A percentile compares a stretch with the other conserved stretches of the same genome.
phyloP scores from a whole-genome alignment of 495 filamentous ascomycete species.

The Glarea lozoyensis region DNA sequence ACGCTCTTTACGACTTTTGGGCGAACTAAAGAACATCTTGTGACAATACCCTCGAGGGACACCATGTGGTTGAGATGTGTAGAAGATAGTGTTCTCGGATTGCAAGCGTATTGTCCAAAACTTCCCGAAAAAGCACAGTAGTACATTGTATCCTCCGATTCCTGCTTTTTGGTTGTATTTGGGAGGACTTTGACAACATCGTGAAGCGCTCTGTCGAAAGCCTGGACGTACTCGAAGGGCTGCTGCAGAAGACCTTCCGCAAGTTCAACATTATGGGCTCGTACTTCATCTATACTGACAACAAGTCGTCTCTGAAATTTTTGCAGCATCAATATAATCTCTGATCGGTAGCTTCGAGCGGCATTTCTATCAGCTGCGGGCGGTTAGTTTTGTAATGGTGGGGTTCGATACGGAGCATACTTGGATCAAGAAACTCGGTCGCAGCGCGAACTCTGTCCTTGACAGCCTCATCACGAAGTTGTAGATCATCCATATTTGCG shows the following conservation, averaged over 20 bases:
- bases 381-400: conserved; percentile 5
- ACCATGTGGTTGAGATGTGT: conserved; percentile 90
- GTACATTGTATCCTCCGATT: conserved; percentile 51
- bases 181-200: conserved; percentile 72
- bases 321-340: conserved; percentile 89
- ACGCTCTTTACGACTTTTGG: conserved; percentile 98
- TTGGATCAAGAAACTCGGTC: conserved; percentile 78
- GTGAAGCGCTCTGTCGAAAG: conserved; percentile 85
- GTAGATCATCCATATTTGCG: conserved; percentile 56
- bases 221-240: conserved; percentile 80
- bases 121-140: conserved; percentile 93
- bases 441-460: conserved; percentile 73
- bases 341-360: conserved; percentile 70
- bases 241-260: conserved; percentile 79
- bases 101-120: conserved; percentile 91
- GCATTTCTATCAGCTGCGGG: conserved; percentile 35
- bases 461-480: conserved; percentile 73
- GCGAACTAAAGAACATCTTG: conserved; percentile 86
- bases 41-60: conserved; percentile 95
- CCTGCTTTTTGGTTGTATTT: conserved; percentile 44
- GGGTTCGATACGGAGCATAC: conserved; percentile 35
- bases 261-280: conserved; percentile 79
- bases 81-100: conserved; percentile 85
- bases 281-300: conserved; percentile 91
- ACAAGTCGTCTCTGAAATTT: conserved; percentile 66